A percentile compares a stretch with the other conserved stretches of the same genome.
These are phyloP conservation scores for Zymoseptoria pseudotritici DNA, from an alignment of 2,329 filamentous ascomycete species.

Conservation along the genomic window DNA sequence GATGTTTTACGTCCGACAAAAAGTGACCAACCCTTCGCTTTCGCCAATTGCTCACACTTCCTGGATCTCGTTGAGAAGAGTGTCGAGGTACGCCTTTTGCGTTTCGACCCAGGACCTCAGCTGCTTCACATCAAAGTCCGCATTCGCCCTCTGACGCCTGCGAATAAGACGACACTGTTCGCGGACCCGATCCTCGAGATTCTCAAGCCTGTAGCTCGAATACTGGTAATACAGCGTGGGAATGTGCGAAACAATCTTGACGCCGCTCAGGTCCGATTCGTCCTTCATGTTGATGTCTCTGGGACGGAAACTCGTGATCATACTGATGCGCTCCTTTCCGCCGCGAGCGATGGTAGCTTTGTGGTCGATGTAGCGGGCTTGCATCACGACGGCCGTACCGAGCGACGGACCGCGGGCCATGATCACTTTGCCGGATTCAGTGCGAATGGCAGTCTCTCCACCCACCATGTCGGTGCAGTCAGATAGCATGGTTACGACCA, in stretches of 20 bases:
- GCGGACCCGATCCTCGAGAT: conserved; percentile 52
- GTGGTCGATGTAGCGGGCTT: conserved; percentile 61
- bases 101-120: too few species aligned
- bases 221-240: conserved; percentile 55
- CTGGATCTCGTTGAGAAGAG: too few species aligned
- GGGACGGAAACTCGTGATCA: conserved; percentile 60
- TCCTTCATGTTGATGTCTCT: conserved; percentile 48
- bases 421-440: conserved; percentile 45
- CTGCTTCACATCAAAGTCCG: too few species aligned
- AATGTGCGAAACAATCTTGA: conserved; percentile 52
- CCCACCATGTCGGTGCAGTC: conserved; percentile 57
- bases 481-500: conserved; percentile 60
- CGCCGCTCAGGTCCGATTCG: conserved; percentile 54
- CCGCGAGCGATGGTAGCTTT: conserved; percentile 54
- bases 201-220: conserved; percentile 55
- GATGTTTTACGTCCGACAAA: too few species aligned
- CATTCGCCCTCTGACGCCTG: too few species aligned
- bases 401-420: conserved; percentile 52
- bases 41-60: too few species aligned
- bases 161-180: too few species aligned
- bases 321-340: conserved; percentile 54
- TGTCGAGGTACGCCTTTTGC: too few species aligned
- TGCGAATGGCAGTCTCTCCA: conserved; percentile 56
- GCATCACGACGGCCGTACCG: conserved; percentile 58
- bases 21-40: too few species aligned